Evolutionary conservation across 1,284 basidiomycete species (phyloP).

Genomic region (Melampsora americana): DNA sequence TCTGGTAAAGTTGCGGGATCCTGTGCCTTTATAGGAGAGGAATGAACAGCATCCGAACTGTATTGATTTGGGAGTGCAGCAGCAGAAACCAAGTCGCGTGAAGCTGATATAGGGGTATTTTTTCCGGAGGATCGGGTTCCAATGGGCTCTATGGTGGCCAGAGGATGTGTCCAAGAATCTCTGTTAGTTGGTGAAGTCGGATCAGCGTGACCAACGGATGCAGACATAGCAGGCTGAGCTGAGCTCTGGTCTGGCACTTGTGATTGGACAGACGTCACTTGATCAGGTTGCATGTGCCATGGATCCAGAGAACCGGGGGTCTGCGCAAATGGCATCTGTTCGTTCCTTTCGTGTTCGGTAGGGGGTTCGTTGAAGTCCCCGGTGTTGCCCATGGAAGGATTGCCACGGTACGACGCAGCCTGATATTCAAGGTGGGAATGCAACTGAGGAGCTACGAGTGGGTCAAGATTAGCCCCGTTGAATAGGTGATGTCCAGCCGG

Average conservation of each 20-base stretch:
- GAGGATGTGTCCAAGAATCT: conserved; percentile 12
- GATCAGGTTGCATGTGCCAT: conserved; percentile 23
- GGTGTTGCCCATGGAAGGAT: neutral
- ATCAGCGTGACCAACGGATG: neutral
- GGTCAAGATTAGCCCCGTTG: conserved; percentile 22
- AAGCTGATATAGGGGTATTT: neutral
- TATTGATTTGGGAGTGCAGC: neutral
- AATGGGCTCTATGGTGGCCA: conserved; percentile 2
- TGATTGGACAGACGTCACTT: neutral
- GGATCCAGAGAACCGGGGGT: conserved; percentile 14
- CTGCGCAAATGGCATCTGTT: neutral
- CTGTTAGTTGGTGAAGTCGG: neutral
- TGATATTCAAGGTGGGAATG: conserved; percentile 17
- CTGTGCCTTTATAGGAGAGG: neutral
- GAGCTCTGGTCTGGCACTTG: neutral
- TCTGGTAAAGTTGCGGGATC: neutral
- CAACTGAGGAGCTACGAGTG: conserved; percentile 17
- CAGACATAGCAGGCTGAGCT: neutral
- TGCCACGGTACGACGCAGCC: neutral
- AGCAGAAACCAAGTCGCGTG: neutral
- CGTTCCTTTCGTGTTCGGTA: neutral
- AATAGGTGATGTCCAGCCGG: conserved; percentile 22
- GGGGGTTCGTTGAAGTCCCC: conserved; percentile 19
- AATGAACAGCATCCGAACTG: neutral
- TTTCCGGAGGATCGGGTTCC: conserved; percentile 25